phyloP scores from a whole-genome alignment of 805 yeast genomes.

The Candida sonorensis region DNA sequence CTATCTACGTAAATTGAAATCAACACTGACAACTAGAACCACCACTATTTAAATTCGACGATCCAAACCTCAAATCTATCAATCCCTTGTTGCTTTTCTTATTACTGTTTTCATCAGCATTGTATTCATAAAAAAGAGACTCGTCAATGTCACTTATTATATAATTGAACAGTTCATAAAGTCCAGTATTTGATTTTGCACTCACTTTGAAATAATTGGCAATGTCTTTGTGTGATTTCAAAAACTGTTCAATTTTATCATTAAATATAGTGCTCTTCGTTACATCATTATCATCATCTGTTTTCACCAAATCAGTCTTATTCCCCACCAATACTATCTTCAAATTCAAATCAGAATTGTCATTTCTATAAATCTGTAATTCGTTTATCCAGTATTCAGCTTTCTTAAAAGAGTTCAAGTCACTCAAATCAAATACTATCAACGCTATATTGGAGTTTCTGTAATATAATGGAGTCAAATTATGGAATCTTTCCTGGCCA shows the following conservation, averaged over 20 bases:
- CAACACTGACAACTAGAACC: too few species aligned
- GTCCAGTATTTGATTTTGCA: conserved; percentile 66
- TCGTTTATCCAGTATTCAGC: conserved; percentile 93
- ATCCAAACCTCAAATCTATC: conserved; percentile 17
- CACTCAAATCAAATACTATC: conserved; percentile 79
- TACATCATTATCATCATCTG: conserved; percentile 3
- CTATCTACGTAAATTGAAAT: too few species aligned
- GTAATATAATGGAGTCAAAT: conserved; percentile 78
- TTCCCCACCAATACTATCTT: conserved; percentile 65
- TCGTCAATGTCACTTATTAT: conserved; percentile 24
- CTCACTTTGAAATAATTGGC: conserved; percentile 40
- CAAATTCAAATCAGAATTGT: conserved; percentile 19
- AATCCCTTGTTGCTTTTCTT: conserved; percentile 12
- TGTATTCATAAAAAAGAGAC: conserved; percentile 18
- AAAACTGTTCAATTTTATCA: conserved; percentile 15
- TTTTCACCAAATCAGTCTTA: conserved; percentile 57
- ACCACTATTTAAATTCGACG: not conserved
- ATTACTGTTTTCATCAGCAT: conserved; percentile 8
- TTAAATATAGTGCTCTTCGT: conserved; percentile 11
- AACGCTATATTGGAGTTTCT: conserved; percentile 78
- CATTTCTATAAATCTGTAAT: conserved; percentile 32
- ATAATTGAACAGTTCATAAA: conserved; percentile 36
- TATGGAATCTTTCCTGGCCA: conserved; percentile 84
- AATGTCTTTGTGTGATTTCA: conserved; percentile 15
- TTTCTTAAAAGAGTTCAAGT: conserved; percentile 44